A percentile compares a stretch with the other conserved stretches of the same genome.
phyloP scores from a whole-genome alignment of 257 asterid species.

The Ehretia macrophylla region DNA sequence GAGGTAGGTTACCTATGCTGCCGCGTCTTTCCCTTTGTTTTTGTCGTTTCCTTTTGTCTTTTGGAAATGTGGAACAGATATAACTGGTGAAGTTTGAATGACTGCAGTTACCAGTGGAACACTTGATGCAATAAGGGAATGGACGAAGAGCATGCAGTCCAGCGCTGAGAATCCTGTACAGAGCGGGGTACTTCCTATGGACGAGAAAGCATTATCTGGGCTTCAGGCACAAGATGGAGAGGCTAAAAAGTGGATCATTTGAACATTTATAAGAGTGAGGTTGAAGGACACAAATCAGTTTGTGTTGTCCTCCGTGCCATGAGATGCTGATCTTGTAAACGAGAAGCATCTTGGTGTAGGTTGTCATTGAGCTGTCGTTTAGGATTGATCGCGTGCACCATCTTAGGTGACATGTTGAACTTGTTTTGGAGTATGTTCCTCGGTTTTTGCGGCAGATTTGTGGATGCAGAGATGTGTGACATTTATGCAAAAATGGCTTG shows the following conservation, averaged over 20 bases:
- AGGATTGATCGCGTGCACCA: not conserved
- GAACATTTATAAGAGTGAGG: constrained; percentile 41
- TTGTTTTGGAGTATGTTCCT: no score
- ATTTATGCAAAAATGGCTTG: no score
- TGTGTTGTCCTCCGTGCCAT: constrained; percentile 24
- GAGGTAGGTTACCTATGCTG: constrained; percentile 41
- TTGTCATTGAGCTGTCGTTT: not conserved
- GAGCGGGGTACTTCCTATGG: constrained; percentile 80
- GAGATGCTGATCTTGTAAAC: constrained; percentile 32
- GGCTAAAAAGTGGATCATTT: constrained; percentile 83
- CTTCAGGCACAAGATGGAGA: constrained; percentile 98
- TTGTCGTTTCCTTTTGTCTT: no score
- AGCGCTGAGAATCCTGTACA: constrained; percentile 43
- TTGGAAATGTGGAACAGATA: constrained; percentile 1
- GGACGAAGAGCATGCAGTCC: constrained; percentile 92
- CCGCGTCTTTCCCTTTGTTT: constrained; percentile 5
- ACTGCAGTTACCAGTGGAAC: constrained; percentile 85
- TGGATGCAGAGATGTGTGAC: no score
- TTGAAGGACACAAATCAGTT: not conserved
- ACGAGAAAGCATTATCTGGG: constrained; percentile 93
- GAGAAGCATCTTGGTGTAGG: constrained; percentile 12
- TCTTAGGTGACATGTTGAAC: not conserved
- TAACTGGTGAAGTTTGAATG: not conserved
- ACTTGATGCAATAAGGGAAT: constrained; percentile 91
- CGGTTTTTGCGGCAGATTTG: no score